Evolutionary conservation across 78 protist genomes (phyloP), one percentile per base, ranked within the genome.

Genomic region (Mastigamoeba balamuthi): DNA sequence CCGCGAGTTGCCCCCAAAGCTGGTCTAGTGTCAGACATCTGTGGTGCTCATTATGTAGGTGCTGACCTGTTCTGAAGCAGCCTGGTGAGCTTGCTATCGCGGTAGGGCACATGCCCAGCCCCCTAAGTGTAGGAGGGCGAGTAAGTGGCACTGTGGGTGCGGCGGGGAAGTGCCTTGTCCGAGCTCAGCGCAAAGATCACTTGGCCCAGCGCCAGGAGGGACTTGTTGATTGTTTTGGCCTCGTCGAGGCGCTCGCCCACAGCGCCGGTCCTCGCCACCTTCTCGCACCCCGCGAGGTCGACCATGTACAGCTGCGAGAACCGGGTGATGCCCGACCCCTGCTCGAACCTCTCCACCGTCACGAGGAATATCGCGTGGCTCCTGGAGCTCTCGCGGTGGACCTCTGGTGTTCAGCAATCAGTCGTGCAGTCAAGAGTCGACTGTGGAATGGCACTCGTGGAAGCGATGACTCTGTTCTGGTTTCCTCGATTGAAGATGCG

Each of bases 21-120:
- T 48, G 58, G 17, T n/a, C n/a, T n/a, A n/a, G n/a, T n/a, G n/a
- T n/a, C n/a, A n/a, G n/a, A n/a, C n/a, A n/a, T n/a, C n/a, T n/a
- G n/a, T n/a, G n/a, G n/a, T n/a, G n/a, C n/a, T n/a, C n/a, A n/a
- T n/a, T n/a, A n/a, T n/a, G n/a, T n/a, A n/a, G n/a, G n/a, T n/a
- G n/a, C n/a, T n/a, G 17, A 48, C 58, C 58, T 48, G 58, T 48
- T 48, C 17, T 48, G 58, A 17, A 48, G 17, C 33, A 48, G 58
- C 58, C 58, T 17, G 0, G 99, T 98, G 40, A 98, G 89, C 86
- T 97, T 97, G 29, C 91, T 78, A 82, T 97, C 94, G 7, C 99
- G 72, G 82, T 91, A 98, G 7, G 99, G 98, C 0, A 98, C 82
- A 53, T 89, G 90, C 65, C 27, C 52, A 17, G 43, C 74, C 39